Conservation (phyloP, 78 protist genomes). For the Chrysochromulina tobinii region DNA sequence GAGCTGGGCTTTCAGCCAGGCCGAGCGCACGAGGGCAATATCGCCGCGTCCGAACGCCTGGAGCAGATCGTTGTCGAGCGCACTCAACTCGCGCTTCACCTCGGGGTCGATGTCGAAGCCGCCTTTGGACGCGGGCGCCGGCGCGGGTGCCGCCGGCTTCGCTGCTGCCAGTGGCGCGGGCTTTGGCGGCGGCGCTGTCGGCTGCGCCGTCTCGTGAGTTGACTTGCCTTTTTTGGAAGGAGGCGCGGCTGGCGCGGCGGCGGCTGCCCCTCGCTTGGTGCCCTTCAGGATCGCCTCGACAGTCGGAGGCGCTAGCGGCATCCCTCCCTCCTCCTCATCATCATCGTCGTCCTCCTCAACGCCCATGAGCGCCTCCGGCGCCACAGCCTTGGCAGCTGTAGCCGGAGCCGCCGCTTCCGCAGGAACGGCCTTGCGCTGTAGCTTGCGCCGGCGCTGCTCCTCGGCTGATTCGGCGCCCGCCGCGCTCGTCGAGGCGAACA, state of each 20-base stretch:
- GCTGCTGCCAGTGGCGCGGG: not conserved
- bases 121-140: too few species aligned
- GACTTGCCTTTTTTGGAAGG: not conserved
- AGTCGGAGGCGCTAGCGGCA: not conserved
- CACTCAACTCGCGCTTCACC: too few species aligned
- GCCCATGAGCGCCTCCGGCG: too few species aligned
- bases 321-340: not conserved
- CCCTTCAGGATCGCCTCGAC: not conserved
- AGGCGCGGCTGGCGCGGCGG: not conserved
- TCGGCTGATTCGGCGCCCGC: not conserved
- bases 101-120: too few species aligned
- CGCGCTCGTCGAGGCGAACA: not conserved
- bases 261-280: not conserved
- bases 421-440: too few species aligned
- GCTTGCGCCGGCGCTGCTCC: too few species aligned
- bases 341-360: not conserved
- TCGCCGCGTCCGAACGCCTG: too few species aligned
- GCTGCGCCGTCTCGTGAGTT: not conserved
- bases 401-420: too few species aligned
- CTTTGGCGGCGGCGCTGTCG: not conserved
- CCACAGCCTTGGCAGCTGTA: too few species aligned
- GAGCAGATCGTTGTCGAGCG: too few species aligned
- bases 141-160: not conserved
- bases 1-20: too few species aligned
- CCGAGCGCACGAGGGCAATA: too few species aligned